Percentiles rank a stretch among this genome's conserved stretches.
phyloP scores from a whole-genome alignment of 768 basidiomycete genomes.

The Mycena belliarum region DNA sequence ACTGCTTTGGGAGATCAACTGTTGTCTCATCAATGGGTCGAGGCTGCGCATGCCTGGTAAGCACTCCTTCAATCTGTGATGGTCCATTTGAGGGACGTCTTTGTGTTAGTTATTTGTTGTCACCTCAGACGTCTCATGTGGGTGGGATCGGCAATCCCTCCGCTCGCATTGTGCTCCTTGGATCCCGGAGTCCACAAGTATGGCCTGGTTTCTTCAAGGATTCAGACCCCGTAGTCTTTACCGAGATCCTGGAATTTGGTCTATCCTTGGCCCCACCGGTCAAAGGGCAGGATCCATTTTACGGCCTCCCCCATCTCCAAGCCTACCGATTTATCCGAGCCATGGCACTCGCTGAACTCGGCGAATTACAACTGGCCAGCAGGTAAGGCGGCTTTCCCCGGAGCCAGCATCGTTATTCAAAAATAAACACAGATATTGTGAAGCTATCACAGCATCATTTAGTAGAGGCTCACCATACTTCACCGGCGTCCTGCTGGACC shows the following conservation, averaged over 20 bases:
- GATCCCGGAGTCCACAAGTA: conserved; percentile 59
- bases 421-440: conserved; percentile 73
- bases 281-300: conserved; percentile 87
- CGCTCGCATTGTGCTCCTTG: conserved; percentile 71
- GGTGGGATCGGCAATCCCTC: conserved; percentile 69
- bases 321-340: conserved; percentile 86
- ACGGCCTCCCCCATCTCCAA: conserved; percentile 83
- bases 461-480: conserved; percentile 66
- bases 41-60: conserved; percentile 93
- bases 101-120: conserved; percentile 74
- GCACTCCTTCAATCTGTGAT: conserved; percentile 25
- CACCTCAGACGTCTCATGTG: conserved; percentile 76
- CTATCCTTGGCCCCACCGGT: conserved; percentile 66
- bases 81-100: conserved; percentile 11
- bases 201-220: conserved; percentile 60
- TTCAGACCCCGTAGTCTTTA: conserved; percentile 76
- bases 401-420: neutral
- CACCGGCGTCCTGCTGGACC: conserved; percentile 65
- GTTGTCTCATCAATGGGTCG: conserved; percentile 65
- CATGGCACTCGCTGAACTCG: conserved; percentile 73
- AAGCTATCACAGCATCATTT: conserved; percentile 76
- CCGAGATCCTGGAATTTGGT: conserved; percentile 92
- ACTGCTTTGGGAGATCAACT: conserved; percentile 86
- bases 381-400: conserved; percentile 46
- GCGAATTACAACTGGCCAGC: conserved; percentile 74